Base-by-base conservation (phyloP, 2,329 filamentous ascomycete species). In the Fusarium multiceps region DNA sequence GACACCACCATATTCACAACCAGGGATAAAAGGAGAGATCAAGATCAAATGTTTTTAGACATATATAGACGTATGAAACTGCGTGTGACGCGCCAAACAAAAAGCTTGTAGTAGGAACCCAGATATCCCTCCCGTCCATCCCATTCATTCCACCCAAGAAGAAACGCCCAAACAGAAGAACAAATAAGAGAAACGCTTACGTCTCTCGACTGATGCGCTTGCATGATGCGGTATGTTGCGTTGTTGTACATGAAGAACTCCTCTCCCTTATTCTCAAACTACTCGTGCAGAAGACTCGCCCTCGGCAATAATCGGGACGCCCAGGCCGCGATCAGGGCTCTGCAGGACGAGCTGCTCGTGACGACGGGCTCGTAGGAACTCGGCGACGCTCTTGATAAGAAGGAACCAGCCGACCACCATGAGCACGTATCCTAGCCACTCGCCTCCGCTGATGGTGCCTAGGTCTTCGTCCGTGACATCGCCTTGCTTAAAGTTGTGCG, bases 381-480 rank as follows among this genome's bases (percentile, higher is more conserved):
- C 94, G 74, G 92, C 94, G 20, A 97, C 89, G n/a, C 94, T 91
- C 80, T 94, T 89, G 77, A 99, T 98, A 67, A 99, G 84, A 68
- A 99, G 94, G 77, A 98, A 98, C 96, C 96, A 99, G 7, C 96
- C 96, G 3, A 97, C 91, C 77, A 99, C 93, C 96, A 99, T 99
- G 49, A 99, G 82, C 18, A 92, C 85, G 75, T 98, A 99, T 13
- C 94, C 93, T 68, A 97, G 84, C 93, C 93, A 98, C 78, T 98
- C 94, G 69, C 87, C 91, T 54, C 90, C 91, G 8, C 86, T 88
- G 43, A 97, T 88, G 37, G 85, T 77, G 14, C 82, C 81, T 30
- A 72, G 41, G 42, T 84, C 84, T 66, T 82, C 74, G 43, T 82
- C 83, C 5, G 84, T 83, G 0, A 95, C 91, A 6, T 88, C 83